phyloP scores from a whole-genome alignment of 768 basidiomycete genomes.

The Neoboletus brunneissimus region DNA sequence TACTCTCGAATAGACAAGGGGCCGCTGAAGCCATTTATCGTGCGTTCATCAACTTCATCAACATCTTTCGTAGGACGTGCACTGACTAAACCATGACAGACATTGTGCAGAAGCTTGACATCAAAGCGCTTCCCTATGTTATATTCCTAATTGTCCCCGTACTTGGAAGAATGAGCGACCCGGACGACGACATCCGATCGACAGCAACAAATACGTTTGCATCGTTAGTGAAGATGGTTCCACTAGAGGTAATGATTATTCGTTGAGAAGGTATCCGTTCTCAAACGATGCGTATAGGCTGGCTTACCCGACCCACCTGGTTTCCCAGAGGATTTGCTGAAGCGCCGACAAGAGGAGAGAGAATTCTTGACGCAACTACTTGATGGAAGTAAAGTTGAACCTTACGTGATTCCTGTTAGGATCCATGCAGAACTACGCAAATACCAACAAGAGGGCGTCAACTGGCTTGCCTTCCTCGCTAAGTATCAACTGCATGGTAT shows the following conservation, averaged over 20 bases:
- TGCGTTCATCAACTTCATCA: conserved; percentile 42
- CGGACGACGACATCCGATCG: conserved; percentile 86
- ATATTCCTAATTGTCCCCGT: conserved; percentile 96
- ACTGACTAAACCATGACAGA: conserved; percentile 47
- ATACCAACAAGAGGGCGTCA: conserved; percentile 98
- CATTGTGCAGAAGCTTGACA: conserved; percentile 86
- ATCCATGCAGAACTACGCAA: conserved; percentile 95
- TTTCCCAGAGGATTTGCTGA: conserved; percentile 84
- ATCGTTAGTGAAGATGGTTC: conserved; percentile 96
- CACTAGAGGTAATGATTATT: conserved; percentile 69
- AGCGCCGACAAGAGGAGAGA: conserved; percentile 82
- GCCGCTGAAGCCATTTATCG: conserved; percentile 88
- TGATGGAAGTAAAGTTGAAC: conserved; percentile 92
- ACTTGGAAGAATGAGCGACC: conserved; percentile 95
- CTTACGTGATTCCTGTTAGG: conserved; percentile 78
- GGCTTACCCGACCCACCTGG: conserved; percentile 95
- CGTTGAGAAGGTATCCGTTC: not conserved
- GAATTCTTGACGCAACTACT: conserved; percentile 91
- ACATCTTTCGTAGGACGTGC: not conserved
- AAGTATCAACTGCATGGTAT: conserved; percentile 98
- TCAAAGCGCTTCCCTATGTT: conserved; percentile 94
- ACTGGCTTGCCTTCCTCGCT: conserved; percentile 96
- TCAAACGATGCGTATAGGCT: conserved; percentile 48
- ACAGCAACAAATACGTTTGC: conserved; percentile 98
- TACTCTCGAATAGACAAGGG: conserved; percentile 79